phyloP scores from a whole-genome alignment of 106 monocot species.

The Cymbidium sinense region DNA sequence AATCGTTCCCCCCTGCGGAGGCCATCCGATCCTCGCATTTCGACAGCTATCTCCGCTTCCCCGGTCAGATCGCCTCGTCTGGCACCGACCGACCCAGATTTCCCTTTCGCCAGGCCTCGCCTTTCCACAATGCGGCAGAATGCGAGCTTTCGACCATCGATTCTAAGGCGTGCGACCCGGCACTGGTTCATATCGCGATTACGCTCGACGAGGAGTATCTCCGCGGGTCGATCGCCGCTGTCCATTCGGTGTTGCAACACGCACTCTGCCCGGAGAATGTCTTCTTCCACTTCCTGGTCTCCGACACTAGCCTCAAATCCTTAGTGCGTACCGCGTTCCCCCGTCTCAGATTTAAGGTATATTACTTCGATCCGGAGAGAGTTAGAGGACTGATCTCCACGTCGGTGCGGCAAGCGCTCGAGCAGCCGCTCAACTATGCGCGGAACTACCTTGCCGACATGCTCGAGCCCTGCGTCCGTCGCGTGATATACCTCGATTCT shows the following conservation, averaged over 20 bases:
- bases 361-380: constrained; percentile 77
- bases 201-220: constrained; percentile 86
- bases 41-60: constrained; percentile 39
- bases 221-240: constrained; percentile 92
- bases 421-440: constrained; percentile 98
- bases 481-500: constrained; percentile 95
- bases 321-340: constrained; percentile 78
- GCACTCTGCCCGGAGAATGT: constrained; percentile 82
- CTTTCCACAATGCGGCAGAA: constrained; percentile 72
- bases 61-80: constrained; percentile 18
- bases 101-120: constrained; percentile 41
- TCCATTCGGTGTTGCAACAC: constrained; percentile 80
- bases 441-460: constrained; percentile 95
- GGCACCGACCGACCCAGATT: constrained; percentile 11
- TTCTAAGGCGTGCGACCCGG: constrained; percentile 52
- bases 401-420: constrained; percentile 88
- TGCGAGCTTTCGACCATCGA: constrained; percentile 26
- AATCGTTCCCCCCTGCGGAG: constrained; percentile 91
- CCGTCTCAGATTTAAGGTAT: constrained; percentile 63
- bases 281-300: constrained; percentile 93
- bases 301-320: constrained; percentile 37
- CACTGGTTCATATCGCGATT: constrained; percentile 85
- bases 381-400: constrained; percentile 75
- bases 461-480: constrained; percentile 75
- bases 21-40: constrained; percentile 83